Evolutionary conservation across 441 rosid species (phyloP).

Genomic region (Populus trichocarpa): DNA sequence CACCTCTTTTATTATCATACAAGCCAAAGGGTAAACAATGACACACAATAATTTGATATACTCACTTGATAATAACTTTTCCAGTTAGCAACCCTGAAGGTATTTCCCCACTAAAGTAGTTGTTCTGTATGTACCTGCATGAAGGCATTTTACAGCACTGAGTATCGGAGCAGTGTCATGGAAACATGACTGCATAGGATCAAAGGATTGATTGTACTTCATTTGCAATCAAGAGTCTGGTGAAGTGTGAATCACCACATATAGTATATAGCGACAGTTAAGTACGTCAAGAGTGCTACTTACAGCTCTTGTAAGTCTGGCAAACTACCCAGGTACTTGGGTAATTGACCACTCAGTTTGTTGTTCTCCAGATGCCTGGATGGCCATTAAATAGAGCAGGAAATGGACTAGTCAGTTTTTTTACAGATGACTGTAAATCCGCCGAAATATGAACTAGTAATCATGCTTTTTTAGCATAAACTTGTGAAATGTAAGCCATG

Average conservation of each 20-base stretch:
- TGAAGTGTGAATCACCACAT: not conserved
- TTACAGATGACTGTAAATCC: not conserved
- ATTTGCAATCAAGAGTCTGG: not conserved
- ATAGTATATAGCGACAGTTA: not conserved
- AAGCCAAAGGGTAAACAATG: not conserved
- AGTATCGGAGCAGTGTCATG: not conserved
- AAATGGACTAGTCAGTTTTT: constrained; percentile 8
- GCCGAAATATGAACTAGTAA: constrained; percentile 1
- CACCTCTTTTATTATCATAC: not conserved
- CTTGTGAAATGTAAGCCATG: not conserved
- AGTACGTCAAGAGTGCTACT: constrained; percentile 24
- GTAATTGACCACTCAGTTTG: constrained; percentile 63
- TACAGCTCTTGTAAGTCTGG: constrained; percentile 76
- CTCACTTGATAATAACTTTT: constrained; percentile 68
- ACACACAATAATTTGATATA: constrained; percentile 20
- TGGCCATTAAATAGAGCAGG: constrained; percentile 12
- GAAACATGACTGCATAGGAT: not conserved
- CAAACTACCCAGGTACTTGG: constrained; percentile 58
- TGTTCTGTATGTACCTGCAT: constrained; percentile 76
- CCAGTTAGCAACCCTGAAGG: constrained; percentile 54
- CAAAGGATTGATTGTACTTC: not conserved
- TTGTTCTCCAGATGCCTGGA: constrained; percentile 94
- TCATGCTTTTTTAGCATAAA: not conserved
- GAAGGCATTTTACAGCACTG: constrained; percentile 7
- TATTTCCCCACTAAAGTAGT: constrained; percentile 69